Evolutionary conservation across 1,284 basidiomycete species (phyloP), one percentile per base, ranked within the genome.

Genomic region (Heterobasidion parviporum): DNA sequence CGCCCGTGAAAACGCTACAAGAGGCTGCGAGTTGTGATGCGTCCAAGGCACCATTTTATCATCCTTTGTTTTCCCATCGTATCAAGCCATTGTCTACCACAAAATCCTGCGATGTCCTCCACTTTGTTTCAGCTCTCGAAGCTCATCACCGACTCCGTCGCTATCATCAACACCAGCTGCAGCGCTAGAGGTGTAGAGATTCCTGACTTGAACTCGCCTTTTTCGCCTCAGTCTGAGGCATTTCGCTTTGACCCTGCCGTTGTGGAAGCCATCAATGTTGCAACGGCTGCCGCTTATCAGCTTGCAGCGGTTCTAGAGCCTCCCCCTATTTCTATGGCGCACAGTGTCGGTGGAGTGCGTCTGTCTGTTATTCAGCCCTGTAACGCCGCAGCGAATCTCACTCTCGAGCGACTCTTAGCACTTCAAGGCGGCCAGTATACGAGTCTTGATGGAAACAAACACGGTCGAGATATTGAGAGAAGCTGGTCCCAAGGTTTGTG

Each of bases 171-270:
- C 16, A 16, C 41, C 41, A 44, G 41, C 16, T 44, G 41, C 16
- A 3, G 14, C 16, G 16, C 3, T 44, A 12, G 41, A 16, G 35
- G 16, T 18, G 16, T 49, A 15, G 34, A 10, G 9, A 57, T 58
- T 38, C 62, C 62, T 3, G 54, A 54, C 2, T 50, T 58, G n/a
- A 38, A 57, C 49, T 52, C 54, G 34, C 57, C 59, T 6, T 56
- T 58, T 50, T 56, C 52, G 5, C 54, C 49, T 8, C 52, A 59
- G 41, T 54, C 56, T 3, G 62, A 64, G 55, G 55, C 47, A 16
- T 45, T 54, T 14, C 60, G 60, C 38, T 58, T 56, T 48, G 36
- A 36, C 4, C 60, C 59, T 9, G 57, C 56, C 10, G 56, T 61
- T 14, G 32, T 48, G 20, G 46, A 45, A 32, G 52, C 56, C 0